Conservation (phyloP, 2,329 filamentous ascomycete genomes). For the Nectriaceae sp. region DNA sequence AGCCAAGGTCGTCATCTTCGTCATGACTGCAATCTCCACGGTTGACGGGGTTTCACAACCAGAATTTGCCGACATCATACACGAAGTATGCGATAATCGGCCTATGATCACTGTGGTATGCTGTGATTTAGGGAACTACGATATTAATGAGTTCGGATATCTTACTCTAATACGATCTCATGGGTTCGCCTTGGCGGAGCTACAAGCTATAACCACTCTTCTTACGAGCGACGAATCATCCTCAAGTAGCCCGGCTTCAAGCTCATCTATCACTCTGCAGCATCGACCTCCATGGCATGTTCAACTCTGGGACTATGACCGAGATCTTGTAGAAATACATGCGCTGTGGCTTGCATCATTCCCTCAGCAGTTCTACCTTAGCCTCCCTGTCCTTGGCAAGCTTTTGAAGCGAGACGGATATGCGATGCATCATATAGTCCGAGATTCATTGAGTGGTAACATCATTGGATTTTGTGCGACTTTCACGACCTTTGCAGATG, state of each 20-base stretch:
- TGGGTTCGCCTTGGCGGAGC: conserved; percentile 48
- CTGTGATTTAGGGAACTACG: conserved; percentile 44
- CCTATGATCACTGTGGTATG: conserved; percentile 56
- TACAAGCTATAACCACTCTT: conserved; percentile 53
- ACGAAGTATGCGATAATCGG: conserved; percentile 46
- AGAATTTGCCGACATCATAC: conserved; percentile 49
- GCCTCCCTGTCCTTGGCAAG: conserved; percentile 42
- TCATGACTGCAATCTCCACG: conserved; percentile 54
- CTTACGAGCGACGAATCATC: conserved; percentile 47
- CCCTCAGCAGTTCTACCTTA: conserved; percentile 45
- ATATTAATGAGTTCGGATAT: conserved; percentile 43
- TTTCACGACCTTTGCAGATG: conserved; percentile 59
- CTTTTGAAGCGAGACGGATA: conserved; percentile 57
- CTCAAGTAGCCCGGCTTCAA: conserved; percentile 4
- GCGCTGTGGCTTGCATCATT: conserved; percentile 51
- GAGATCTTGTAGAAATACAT: conserved; percentile 43
- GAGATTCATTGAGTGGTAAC: conserved; percentile 42
- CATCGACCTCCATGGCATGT: conserved; percentile 42
- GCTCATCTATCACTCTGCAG: conserved; percentile 16
- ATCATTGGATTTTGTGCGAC: conserved; percentile 62
- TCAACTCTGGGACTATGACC: conserved; percentile 40
- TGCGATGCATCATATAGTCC: conserved; percentile 58
- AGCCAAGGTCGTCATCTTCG: conserved; percentile 61
- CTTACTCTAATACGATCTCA: conserved; percentile 54
- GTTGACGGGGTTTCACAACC: conserved; percentile 53